A percentile compares a stretch with the other conserved stretches of the same genome.
Evolutionary conservation across 2,329 filamentous ascomycete species (phyloP).

Genomic region (Pyrenophora teres): DNA sequence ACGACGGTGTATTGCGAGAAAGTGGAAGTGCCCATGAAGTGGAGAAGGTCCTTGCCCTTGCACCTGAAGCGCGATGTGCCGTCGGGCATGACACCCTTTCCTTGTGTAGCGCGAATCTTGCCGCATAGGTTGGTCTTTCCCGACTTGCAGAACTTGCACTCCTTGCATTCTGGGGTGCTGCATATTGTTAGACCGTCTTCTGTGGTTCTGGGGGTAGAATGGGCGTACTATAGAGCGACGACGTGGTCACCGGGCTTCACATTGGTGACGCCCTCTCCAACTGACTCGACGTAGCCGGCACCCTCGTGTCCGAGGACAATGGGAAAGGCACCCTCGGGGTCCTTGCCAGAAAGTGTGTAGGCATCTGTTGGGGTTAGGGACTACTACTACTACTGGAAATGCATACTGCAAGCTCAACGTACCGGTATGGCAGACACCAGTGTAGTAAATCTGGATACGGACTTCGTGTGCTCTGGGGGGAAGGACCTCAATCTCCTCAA

Average conservation of each 20-base stretch:
- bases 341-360: constrained; percentile 77
- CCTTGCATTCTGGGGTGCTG: constrained; percentile 93
- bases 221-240: constrained; percentile 49
- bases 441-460: constrained; percentile 95
- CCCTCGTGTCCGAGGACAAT: constrained; percentile 52
- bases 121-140: constrained; percentile 99
- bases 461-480: constrained; percentile 92
- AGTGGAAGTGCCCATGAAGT: constrained; percentile 99
- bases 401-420: constrained; percentile 25
- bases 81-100: constrained; percentile 95
- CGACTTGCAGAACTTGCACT: constrained; percentile 99
- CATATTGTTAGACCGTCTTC: constrained; percentile 23
- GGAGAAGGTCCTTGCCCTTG: constrained; percentile 92
- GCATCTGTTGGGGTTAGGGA: constrained; percentile 49
- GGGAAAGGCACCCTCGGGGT: constrained; percentile 73
- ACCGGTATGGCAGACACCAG: constrained; percentile 98
- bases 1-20: constrained; percentile 99
- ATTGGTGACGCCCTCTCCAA: constrained; percentile 91
- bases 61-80: constrained; percentile 92
- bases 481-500: constrained; percentile 91
- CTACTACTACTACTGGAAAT: not conserved
- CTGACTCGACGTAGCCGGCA: constrained; percentile 53
- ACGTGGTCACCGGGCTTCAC: constrained; percentile 95
- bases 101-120: constrained; percentile 97
- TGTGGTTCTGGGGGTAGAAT: not conserved